Conservation (phyloP, 2,329 filamentous ascomycete species). For the Aspergillus sp. region DNA sequence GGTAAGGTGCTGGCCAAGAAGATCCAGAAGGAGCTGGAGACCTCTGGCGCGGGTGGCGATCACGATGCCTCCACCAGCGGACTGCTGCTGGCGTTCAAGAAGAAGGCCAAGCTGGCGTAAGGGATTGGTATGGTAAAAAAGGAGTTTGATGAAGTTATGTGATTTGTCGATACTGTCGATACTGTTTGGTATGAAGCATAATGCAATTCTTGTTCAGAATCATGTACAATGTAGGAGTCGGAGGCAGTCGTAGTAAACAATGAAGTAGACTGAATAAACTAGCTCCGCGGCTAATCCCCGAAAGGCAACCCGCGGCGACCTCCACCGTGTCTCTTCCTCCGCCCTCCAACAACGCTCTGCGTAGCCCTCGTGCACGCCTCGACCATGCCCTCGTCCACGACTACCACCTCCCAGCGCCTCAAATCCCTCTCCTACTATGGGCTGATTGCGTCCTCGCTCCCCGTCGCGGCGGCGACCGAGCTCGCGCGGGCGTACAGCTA, state of each 20-base stretch:
- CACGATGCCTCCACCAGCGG: constrained; percentile 89
- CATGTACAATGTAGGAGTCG: neutral
- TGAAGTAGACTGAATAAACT: no score
- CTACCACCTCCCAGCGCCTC: neutral
- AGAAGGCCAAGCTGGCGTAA: constrained; percentile 55
- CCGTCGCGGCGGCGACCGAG: constrained; percentile 23
- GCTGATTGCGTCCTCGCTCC: constrained; percentile 18
- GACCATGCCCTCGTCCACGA: neutral
- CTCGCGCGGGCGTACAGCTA: constrained; percentile 40
- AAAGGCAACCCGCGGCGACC: neutral
- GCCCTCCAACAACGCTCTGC: neutral
- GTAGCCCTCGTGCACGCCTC: no score
- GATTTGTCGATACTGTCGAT: no score
- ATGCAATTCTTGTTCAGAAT: no score
- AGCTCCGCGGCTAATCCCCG: neutral
- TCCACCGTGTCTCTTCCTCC: neutral
- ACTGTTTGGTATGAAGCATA: no score
- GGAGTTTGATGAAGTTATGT: constrained; percentile 18
- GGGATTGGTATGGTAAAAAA: neutral
- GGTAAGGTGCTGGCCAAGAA: constrained; percentile 96
- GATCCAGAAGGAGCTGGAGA: constrained; percentile 80
- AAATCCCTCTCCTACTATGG: constrained; percentile 7
- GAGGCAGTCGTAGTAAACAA: neutral
- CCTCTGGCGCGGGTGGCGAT: constrained; percentile 63
- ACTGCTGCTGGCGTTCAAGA: constrained; percentile 90